phyloP scores from a whole-genome alignment of 176 grass and related monocot species.

The Cenchrus fungigraminus region DNA sequence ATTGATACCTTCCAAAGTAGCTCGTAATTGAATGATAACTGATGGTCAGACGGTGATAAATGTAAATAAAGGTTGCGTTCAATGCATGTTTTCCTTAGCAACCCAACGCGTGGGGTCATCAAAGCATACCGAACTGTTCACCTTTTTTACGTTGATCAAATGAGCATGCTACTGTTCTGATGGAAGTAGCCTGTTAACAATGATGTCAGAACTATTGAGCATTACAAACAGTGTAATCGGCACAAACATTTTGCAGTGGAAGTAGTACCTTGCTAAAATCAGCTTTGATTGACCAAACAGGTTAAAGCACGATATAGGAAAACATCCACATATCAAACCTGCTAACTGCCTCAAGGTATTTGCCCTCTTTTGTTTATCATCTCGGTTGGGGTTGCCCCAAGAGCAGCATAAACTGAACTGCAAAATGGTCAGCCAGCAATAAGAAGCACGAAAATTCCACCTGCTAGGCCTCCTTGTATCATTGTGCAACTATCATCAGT shows the following conservation, averaged over 20 bases:
- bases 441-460: conserved; percentile 3
- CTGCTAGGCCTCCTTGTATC: not conserved
- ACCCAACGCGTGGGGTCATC: too few species aligned
- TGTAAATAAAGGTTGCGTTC: too few species aligned
- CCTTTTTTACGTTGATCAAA: not conserved
- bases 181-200: not conserved
- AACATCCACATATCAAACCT: not conserved
- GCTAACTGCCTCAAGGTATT: not conserved
- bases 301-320: not conserved
- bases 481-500: not conserved
- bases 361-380: not conserved
- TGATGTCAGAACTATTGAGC: not conserved
- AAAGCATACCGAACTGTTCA: too few species aligned
- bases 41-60: too few species aligned
- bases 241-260: not conserved
- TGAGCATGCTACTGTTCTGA: not conserved
- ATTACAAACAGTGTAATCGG: conserved; percentile 4
- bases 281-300: not conserved
- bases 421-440: not conserved
- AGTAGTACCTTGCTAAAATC: not conserved
- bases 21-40: too few species aligned
- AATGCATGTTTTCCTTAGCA: too few species aligned
- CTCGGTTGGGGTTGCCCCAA: not conserved
- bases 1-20: too few species aligned
- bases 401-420: not conserved